A percentile compares a stretch with the other conserved stretches of the same genome.
Evolutionary conservation across 306 rosid species (phyloP).

Genomic region (Alnus rubra): DNA sequence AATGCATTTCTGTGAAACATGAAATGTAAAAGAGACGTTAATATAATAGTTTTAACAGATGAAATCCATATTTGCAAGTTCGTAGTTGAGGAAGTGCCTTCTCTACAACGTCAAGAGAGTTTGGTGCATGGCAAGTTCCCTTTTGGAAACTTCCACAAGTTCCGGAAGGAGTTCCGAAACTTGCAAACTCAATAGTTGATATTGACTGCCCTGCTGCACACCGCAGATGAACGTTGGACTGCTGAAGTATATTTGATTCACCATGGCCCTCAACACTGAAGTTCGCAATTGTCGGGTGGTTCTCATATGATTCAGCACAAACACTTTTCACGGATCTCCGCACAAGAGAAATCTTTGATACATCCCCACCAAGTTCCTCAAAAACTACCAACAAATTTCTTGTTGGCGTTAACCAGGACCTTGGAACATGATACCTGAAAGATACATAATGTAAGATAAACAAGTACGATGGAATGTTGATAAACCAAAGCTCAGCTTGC

Average conservation of each 20-base stretch:
- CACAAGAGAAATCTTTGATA: constrained; percentile 60
- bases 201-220: constrained; percentile 42
- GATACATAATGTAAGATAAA: constrained; percentile 9
- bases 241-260: constrained; percentile 21
- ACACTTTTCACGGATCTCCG: constrained; percentile 51
- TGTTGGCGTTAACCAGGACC: constrained; percentile 95
- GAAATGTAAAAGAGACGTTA: not conserved
- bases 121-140: constrained; percentile 43
- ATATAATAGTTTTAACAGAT: not conserved
- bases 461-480: not conserved
- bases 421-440: constrained; percentile 93
- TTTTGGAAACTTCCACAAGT: constrained; percentile 40
- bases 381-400: constrained; percentile 66
- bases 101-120: constrained; percentile 36
- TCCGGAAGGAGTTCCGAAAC: constrained; percentile 42
- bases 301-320: constrained; percentile 40
- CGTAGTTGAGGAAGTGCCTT: constrained; percentile 30
- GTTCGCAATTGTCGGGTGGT: constrained; percentile 27
- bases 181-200: constrained; percentile 43
- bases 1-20: constrained; percentile 35
- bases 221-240: constrained; percentile 30
- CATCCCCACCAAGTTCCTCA: constrained; percentile 96
- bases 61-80: not conserved
- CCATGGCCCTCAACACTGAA: constrained; percentile 22
- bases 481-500: not conserved